Evolutionary conservation across 2,329 filamentous ascomycete species (phyloP), one percentile per base, ranked within the genome.

Genomic region (Falciphora oryzae): DNA sequence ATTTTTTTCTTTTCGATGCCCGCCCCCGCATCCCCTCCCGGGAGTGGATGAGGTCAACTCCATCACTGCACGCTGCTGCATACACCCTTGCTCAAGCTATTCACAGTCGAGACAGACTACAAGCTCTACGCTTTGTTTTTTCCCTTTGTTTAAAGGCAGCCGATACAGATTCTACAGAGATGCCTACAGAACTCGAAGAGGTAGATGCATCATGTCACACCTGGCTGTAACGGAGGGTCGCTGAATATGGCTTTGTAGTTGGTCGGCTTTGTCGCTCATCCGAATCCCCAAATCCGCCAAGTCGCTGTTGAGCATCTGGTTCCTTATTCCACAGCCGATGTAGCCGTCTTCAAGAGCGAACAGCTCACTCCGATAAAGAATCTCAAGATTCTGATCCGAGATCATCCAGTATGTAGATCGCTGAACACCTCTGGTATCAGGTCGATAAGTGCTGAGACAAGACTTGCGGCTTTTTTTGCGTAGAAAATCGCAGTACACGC

Each of bases 401-500:
- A 98, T 75, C 91, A 96, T 73, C 83, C 87, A 61, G 91, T 95
- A 79, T 72, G 87, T 77, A 13, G 35, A n/a, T n/a, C 28, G 5
- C 32, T 31, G 10, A 2, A 16, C 2, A 18, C 38, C 8, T 27
- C 7, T 25, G 22, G 35, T 29, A 18, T 53, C 2, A 61, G 7
- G 5, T 4, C 3, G 14, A 6, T 13, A 53, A 53, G 18, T 53
- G 6, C 44, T 53, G 7, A 53, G 18, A n/a, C 35, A 18, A n/a
- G 58, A 18, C 18, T 4, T 1, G 25, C 6, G 4, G 16, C 7
- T n/a, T 11, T 38, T 32, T 60, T 63, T 11, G 18, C 59, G 4
- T 68, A 96, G 88, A 87, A 90, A 75, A 97, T 97, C 67, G 91
- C 94, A n/a, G 92, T 95, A 75, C 90, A 97, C 86, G 93, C 91